These are phyloP conservation scores for Xylaria sp. DNA, from an alignment of 495 filamentous ascomycete genomes.

Conservation along the genomic window DNA sequence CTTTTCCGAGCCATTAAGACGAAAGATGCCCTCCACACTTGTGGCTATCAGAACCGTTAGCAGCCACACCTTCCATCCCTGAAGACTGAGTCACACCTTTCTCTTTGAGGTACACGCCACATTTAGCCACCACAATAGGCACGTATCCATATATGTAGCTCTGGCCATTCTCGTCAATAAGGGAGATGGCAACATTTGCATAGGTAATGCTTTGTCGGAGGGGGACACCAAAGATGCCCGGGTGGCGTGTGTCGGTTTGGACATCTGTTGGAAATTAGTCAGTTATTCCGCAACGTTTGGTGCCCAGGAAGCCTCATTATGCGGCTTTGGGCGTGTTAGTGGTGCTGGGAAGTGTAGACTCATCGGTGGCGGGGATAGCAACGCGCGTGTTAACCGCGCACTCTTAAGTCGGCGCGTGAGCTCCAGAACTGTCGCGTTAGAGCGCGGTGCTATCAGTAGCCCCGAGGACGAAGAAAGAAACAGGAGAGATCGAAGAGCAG, in stretches of 20 bases:
- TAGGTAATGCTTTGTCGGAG: slow-evolving; percentile 95
- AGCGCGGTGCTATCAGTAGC: neutral
- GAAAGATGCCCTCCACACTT: slow-evolving; percentile 96
- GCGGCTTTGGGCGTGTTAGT: neutral
- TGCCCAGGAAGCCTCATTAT: neutral
- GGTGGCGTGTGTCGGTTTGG: slow-evolving; percentile 46
- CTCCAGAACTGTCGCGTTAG: neutral
- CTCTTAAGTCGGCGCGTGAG: neutral
- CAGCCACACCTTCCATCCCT: slow-evolving; percentile 21
- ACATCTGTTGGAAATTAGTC: slow-evolving; percentile 41
- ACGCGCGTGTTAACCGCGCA: neutral
- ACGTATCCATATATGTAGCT: slow-evolving; percentile 99
- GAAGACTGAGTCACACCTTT: slow-evolving; percentile 71
- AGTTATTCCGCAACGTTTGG: slow-evolving; percentile 16
- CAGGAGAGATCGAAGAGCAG: neutral
- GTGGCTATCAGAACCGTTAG: slow-evolving; percentile 68
- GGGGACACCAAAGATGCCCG: slow-evolving; percentile 90
- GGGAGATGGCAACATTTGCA: slow-evolving; percentile 97
- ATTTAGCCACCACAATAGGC: slow-evolving; percentile 98
- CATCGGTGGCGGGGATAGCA: neutral
- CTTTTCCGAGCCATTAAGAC: slow-evolving; percentile 94
- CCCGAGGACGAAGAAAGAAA: neutral
- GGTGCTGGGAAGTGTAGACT: neutral
- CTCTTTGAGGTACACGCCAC: slow-evolving; percentile 96
- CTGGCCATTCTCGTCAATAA: slow-evolving; percentile 86